These are phyloP conservation scores for Rutstroemia sp. DNA, from an alignment of 2,329 filamentous ascomycete genomes.

Conservation along the genomic window DNA sequence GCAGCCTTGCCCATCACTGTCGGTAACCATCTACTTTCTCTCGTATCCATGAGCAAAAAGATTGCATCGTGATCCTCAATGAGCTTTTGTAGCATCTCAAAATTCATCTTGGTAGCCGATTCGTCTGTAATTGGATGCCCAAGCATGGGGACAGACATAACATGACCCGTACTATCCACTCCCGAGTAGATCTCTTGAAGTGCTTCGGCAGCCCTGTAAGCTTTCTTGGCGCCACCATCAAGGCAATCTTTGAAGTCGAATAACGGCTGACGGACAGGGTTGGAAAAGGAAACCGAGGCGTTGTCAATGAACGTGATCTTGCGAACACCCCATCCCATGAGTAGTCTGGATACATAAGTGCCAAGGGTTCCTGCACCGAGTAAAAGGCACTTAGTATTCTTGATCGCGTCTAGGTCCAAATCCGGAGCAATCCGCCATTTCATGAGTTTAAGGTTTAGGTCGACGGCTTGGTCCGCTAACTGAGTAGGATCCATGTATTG, in stretches of 20 bases:
- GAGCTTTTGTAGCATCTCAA: conserved; percentile 64
- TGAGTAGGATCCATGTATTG: conserved; percentile 89
- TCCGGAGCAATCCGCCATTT: conserved; percentile 95
- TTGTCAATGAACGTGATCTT: conserved; percentile 97
- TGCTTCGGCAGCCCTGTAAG: conserved; percentile 69
- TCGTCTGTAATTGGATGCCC: conserved; percentile 80
- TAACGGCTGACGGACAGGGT: conserved; percentile 88
- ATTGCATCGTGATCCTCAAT: conserved; percentile 84
- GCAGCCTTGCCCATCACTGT: conserved; percentile 92
- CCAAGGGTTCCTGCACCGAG: conserved; percentile 90
- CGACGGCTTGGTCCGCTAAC: conserved; percentile 87
- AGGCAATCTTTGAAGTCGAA: conserved; percentile 88
- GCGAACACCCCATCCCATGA: conserved; percentile 92
- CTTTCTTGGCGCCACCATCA: conserved; percentile 78
- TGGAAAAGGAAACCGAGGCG: conserved; percentile 87
- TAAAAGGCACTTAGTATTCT: conserved; percentile 80
- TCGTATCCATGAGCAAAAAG: conserved; percentile 94
- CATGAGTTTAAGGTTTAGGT: conserved; percentile 95
- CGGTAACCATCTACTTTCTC: conserved; percentile 90
- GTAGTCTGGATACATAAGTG: conserved; percentile 83
- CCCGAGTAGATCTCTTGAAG: conserved; percentile 85
- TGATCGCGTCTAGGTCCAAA: conserved; percentile 81
- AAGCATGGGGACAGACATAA: conserved; percentile 87
- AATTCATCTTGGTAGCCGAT: conserved; percentile 62
- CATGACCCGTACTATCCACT: conserved; percentile 72